Conservation (phyloP, 2,329 filamentous ascomycete genomes). For the Aspergillus sp. region DNA sequence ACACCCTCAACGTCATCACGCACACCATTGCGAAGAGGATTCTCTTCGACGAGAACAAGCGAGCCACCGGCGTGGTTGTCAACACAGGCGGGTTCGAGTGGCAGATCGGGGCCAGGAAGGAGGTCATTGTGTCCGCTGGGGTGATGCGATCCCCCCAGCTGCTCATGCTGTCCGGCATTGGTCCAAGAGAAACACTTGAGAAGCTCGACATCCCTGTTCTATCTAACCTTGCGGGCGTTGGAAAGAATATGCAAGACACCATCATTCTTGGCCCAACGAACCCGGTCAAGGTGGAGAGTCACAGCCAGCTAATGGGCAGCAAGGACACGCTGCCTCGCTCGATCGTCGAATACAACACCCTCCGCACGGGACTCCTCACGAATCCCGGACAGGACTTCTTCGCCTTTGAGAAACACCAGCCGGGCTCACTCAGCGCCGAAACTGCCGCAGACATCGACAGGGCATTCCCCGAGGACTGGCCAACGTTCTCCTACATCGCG, state of each 20-base stretch:
- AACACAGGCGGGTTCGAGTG: conserved; percentile 8
- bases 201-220: conserved; percentile 9
- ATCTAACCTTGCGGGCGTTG: conserved; percentile 13
- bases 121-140: conserved; percentile 10
- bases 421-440: conserved; percentile 7
- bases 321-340: conserved; percentile 10
- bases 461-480: conserved; percentile 26
- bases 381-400: conserved; percentile 16
- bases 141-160: conserved; percentile 8
- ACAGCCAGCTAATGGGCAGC: conserved; percentile 14
- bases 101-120: conserved; percentile 10
- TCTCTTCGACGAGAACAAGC: conserved; percentile 22
- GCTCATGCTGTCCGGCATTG: conserved; percentile 11
- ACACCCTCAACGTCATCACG: conserved; percentile 21
- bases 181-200: conserved; percentile 11
- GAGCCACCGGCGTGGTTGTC: conserved; percentile 14
- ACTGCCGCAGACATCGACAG: too few species aligned
- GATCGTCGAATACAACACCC: conserved; percentile 14
- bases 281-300: conserved; percentile 26
- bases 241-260: conserved; percentile 39
- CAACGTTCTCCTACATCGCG: too few species aligned
- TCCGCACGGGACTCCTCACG: conserved; percentile 16
- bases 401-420: conserved; percentile 22
- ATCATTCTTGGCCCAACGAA: conserved; percentile 23
- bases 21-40: conserved; percentile 26